Evolutionary conservation across 2,329 filamentous ascomycete species (phyloP).

Genomic region (Leptographium flavum): DNA sequence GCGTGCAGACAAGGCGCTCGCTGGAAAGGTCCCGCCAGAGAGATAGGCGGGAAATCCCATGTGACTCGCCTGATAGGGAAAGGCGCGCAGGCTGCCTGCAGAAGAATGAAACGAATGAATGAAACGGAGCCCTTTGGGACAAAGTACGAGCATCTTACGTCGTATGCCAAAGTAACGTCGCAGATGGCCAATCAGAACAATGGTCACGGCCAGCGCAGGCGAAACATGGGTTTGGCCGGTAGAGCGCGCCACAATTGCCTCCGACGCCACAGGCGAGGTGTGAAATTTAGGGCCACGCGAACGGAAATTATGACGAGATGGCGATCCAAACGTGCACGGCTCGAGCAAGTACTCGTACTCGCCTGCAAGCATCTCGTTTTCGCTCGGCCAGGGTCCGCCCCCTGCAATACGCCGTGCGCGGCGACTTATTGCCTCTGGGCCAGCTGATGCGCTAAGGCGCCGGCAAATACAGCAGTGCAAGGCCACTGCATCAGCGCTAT

Average conservation of each 20-base stretch:
- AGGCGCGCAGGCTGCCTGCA: neutral
- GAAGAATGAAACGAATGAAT: no score
- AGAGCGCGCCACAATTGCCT: neutral
- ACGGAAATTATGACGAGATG: neutral
- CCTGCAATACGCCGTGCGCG: neutral
- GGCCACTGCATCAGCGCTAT: neutral
- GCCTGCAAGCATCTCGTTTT: neutral
- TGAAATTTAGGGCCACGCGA: neutral
- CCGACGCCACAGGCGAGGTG: neutral
- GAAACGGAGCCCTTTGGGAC: neutral
- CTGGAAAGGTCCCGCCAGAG: no score
- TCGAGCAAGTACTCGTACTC: no score
- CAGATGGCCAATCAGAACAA: no score
- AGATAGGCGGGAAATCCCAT: neutral
- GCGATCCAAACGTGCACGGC: neutral
- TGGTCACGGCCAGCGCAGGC: neutral
- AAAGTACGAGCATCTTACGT: no score
- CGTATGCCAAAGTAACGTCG: no score
- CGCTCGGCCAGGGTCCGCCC: neutral
- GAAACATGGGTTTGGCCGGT: neutral
- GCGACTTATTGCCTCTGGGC: neutral
- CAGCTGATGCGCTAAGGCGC: neutral
- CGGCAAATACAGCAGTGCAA: neutral
- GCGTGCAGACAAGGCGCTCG: neutral
- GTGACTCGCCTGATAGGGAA: neutral